These are phyloP conservation scores for Yamadazyma diospyri DNA, from an alignment of 1,139 yeast genomes.

Conservation along the genomic window DNA sequence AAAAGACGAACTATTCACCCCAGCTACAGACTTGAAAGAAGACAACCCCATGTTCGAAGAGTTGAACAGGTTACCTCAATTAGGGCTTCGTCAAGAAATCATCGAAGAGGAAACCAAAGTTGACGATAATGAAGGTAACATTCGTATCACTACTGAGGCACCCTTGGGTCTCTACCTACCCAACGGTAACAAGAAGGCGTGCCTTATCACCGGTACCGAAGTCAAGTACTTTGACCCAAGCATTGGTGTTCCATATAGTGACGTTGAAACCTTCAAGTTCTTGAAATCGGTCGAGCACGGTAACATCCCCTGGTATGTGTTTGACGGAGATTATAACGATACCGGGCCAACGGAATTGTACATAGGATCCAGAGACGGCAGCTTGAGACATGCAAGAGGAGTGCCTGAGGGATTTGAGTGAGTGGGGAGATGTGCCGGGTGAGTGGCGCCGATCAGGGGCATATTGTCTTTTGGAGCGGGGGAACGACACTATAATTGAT, in stretches of 20 bases:
- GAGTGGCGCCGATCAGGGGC: too few species aligned
- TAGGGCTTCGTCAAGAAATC: conserved; percentile 58
- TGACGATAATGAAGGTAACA: conserved; percentile 38
- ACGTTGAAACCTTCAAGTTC: conserved; percentile 72
- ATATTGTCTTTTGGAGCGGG: too few species aligned
- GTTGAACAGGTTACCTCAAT: conserved; percentile 55
- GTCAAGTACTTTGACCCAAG: conserved; percentile 87
- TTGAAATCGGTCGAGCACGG: conserved; percentile 69
- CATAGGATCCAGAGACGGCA: conserved; percentile 52
- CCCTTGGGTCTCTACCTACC: conserved; percentile 73
- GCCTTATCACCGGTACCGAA: conserved; percentile 75
- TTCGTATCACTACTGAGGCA: conserved; percentile 59
- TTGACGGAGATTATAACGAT: conserved; percentile 36
- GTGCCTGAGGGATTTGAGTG: conserved; percentile 78
- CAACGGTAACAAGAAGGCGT: conserved; percentile 65
- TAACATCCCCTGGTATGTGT: conserved; percentile 63
- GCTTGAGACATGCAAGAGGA: conserved; percentile 67
- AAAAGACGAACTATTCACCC: conserved; percentile 32
- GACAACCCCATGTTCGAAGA: conserved; percentile 46
- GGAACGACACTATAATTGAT: too few species aligned
- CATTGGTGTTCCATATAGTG: conserved; percentile 80
- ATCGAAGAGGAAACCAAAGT: conserved; percentile 41
- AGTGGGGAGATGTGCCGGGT: too few species aligned
- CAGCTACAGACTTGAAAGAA: conserved; percentile 33
- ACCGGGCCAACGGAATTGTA: conserved; percentile 63